A percentile compares a stretch with the other conserved stretches of the same genome.
Evolutionary conservation across 768 basidiomycete species (phyloP).

Genomic region (Boletus speciosus): DNA sequence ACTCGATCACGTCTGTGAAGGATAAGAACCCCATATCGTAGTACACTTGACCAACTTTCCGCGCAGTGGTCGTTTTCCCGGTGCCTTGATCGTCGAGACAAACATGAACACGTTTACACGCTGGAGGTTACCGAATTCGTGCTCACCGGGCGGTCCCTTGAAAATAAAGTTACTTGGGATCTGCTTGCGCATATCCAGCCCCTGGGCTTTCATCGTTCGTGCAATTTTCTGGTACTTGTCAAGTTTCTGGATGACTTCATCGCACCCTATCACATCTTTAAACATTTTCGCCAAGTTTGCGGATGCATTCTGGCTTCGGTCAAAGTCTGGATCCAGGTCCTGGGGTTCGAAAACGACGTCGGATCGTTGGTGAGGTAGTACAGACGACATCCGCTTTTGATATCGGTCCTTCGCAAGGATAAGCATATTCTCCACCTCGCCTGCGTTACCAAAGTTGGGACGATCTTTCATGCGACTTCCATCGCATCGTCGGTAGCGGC

Average conservation of each 20-base stretch:
- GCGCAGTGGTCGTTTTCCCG: conserved; percentile 60
- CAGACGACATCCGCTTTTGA: conserved; percentile 36
- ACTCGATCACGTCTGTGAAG: conserved; percentile 55
- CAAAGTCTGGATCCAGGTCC: conserved; percentile 64
- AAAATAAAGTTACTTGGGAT: conserved; percentile 67
- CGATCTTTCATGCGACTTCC: conserved; percentile 44
- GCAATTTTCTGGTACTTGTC: conserved; percentile 52
- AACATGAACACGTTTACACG: neutral
- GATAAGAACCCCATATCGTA: conserved; percentile 60
- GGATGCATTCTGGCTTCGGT: conserved; percentile 46
- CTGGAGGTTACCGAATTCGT: neutral
- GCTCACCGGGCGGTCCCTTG: conserved; percentile 67
- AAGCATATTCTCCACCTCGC: conserved; percentile 62
- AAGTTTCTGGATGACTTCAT: conserved; percentile 49
- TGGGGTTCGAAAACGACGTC: conserved; percentile 36
- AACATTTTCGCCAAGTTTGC: conserved; percentile 55
- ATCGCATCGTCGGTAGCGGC: conserved; percentile 55
- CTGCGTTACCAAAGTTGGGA: conserved; percentile 65
- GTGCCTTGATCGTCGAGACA: conserved; percentile 41
- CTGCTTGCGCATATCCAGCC: conserved; percentile 43
- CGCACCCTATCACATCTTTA: conserved; percentile 60
- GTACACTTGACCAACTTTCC: conserved; percentile 61
- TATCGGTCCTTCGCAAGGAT: conserved; percentile 47
- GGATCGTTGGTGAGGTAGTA: conserved; percentile 19
- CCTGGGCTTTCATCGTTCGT: conserved; percentile 36